These are phyloP conservation scores for Porodaedalea pini DNA, from an alignment of 1,284 basidiomycete genomes.

Conservation along the genomic window DNA sequence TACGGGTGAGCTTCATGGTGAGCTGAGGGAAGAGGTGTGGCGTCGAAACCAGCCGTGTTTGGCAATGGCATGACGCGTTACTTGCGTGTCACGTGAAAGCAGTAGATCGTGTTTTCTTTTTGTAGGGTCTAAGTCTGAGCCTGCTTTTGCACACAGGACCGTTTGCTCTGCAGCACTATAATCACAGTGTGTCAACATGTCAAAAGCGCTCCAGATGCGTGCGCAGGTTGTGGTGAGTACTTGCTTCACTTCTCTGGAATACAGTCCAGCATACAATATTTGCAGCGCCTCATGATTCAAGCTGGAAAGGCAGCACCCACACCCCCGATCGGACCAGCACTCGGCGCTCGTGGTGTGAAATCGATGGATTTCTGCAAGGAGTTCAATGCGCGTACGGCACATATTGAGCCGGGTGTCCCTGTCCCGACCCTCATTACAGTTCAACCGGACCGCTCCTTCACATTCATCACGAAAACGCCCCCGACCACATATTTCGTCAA, in stretches of 20 bases:
- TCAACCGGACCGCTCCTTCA: conserved; percentile 93
- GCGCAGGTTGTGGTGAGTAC: conserved; percentile 63
- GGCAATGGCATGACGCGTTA: background rate
- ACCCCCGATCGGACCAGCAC: conserved; percentile 94
- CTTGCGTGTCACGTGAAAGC: background rate
- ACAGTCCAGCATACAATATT: conserved; percentile 19
- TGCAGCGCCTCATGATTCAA: conserved; percentile 81
- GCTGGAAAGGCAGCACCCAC: conserved; percentile 96
- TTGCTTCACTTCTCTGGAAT: conserved; percentile 12
- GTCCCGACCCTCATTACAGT: conserved; percentile 90
- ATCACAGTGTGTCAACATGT: conserved; percentile 42
- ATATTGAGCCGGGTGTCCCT: conserved; percentile 84
- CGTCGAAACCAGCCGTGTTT: background rate
- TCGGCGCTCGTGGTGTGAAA: conserved; percentile 97
- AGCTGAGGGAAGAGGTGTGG: background rate
- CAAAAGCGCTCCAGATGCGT: conserved; percentile 52
- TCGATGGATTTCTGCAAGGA: conserved; percentile 99
- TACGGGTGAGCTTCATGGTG: conserved; percentile 14
- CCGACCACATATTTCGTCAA: conserved; percentile 91
- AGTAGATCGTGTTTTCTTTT: background rate
- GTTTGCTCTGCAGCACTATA: too few species aligned
- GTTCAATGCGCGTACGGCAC: conserved; percentile 88
- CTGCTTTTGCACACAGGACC: background rate
- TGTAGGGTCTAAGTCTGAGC: too few species aligned
- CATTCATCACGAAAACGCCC: conserved; percentile 90